Base-by-base conservation (phyloP, 352 stramenopile species). In the Phytophthora boehmeriae region DNA sequence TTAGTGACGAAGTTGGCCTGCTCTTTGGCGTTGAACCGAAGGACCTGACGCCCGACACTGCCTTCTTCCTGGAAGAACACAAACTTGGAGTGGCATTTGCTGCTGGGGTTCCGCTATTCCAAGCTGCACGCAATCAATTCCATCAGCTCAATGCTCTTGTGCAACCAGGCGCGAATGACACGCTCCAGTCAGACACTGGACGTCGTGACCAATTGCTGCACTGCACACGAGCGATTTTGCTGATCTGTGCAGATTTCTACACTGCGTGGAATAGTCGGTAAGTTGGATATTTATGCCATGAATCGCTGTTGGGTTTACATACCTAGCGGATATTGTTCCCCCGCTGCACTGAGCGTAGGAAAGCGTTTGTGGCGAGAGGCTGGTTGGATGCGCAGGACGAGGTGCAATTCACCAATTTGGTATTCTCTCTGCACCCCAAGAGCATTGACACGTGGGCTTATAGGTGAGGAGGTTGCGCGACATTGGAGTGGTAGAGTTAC, bases 371-470 rank as follows among this genome's bases (percentile, higher is more conserved):
- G 47, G 32, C 36, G 1, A 43, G 71, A 20, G 76, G 76, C 2
- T 69, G 52, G 54, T 63, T 92, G 13, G 50, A 76, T 11, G 69
- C 66, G 5, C 20, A 54, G 1, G 52, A 76, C 8, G 86, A 95
- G 47, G 58, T 90, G 48, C 66, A 66, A 39, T 93, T 95, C 51
- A 86, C 69, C 32, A 78, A 88, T 53, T 60, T 95, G 19, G 76
- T 95, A 10, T 89, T 92, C 55, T 78, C 82, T 13, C 58, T 92
- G 34, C 83, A 95, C 39, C 78, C 86, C 0, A 95, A 95, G 73
- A 95, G 86, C 54, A 93, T 93, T 59, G 86, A 95, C 59, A 95
- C 83, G 39, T 95, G 86, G 86, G 83, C 86, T 2, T 90, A 95
- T 51, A 70, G 86, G 83, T 92, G 53, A 44, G 73, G 51, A 2